Percentiles rank a stretch among this genome's conserved stretches.
These are phyloP conservation scores for Oidium heveae DNA, from an alignment of 2,329 filamentous ascomycete species.

Conservation along the genomic window DNA sequence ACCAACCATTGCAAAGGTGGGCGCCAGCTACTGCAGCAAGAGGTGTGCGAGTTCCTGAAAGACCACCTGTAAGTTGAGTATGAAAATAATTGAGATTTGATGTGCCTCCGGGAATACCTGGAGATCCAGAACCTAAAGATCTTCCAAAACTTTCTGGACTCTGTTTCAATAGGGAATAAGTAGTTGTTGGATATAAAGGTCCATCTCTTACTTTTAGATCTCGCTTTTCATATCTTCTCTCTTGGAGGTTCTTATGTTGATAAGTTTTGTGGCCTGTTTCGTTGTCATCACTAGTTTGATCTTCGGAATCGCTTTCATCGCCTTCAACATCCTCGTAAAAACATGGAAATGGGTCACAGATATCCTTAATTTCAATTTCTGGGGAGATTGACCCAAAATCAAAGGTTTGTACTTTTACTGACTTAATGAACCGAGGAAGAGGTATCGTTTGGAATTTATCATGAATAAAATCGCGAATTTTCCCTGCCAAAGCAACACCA, in stretches of 20 bases:
- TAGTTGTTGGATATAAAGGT: conserved; percentile 18
- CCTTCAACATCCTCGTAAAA: conserved; percentile 76
- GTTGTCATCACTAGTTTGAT: conserved; percentile 17
- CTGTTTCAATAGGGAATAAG: conserved; percentile 7
- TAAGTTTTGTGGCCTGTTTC: conserved; percentile 6
- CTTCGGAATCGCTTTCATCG: conserved; percentile 32
- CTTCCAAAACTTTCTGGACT: conserved; percentile 21
- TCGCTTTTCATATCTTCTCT: conserved; percentile 15
- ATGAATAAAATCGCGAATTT: conserved; percentile 81
- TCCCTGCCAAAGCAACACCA: conserved; percentile 58
- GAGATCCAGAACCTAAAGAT: conserved; percentile 33
- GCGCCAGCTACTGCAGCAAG: conserved; percentile 57
- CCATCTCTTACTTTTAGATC: conserved; percentile 13
- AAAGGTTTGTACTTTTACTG: conserved; percentile 82
- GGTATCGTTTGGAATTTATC: conserved; percentile 82
- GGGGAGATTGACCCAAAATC: conserved; percentile 70
- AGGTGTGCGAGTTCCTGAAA: conserved; percentile 55
- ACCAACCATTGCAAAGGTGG: conserved; percentile 17
- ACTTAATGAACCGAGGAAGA: conserved; percentile 87
- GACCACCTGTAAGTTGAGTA: conserved; percentile 42
- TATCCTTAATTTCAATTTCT: conserved; percentile 79
- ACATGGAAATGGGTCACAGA: conserved; percentile 82
- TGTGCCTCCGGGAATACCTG: conserved; percentile 42
- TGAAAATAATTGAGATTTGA: conserved; percentile 67
- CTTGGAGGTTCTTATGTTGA: conserved; percentile 11